Evolutionary conservation across 768 basidiomycete species (phyloP).

Genomic region (Flagelloscypha sp.): DNA sequence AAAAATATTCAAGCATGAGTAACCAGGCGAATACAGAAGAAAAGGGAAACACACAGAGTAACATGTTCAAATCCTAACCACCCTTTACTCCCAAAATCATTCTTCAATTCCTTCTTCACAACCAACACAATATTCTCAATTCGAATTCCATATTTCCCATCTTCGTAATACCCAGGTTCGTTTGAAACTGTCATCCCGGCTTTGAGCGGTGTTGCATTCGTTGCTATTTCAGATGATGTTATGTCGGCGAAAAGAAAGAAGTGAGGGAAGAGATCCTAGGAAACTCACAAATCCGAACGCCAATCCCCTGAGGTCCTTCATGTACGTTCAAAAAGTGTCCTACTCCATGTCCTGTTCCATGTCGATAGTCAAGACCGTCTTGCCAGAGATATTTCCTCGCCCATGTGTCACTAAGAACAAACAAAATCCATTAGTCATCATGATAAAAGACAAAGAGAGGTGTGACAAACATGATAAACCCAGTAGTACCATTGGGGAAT

Average conservation of each 20-base stretch:
- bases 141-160: slow-evolving; percentile 86
- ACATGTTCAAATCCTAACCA: slow-evolving; percentile 81
- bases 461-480: too few species aligned
- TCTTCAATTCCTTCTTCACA: slow-evolving; percentile 50
- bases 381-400: slow-evolving; percentile 76
- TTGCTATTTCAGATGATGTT: too few species aligned
- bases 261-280: too few species aligned
- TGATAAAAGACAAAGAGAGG: too few species aligned
- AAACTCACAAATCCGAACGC: slow-evolving; percentile 35
- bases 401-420: slow-evolving; percentile 56
- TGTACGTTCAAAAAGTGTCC: slow-evolving; percentile 94
- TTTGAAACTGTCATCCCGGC: slow-evolving; percentile 89
- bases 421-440: too few species aligned
- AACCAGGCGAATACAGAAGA: too few species aligned
- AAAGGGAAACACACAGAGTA: slow-evolving; percentile 67
- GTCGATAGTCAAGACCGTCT: slow-evolving; percentile 72
- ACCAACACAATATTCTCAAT: slow-evolving; percentile 88
- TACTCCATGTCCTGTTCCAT: slow-evolving; percentile 92
- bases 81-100: slow-evolving; percentile 77
- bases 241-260: too few species aligned
- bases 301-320: slow-evolving; percentile 65
- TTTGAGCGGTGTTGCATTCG: slow-evolving; percentile 66
- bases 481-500: slow-evolving; percentile 52
- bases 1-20: slow-evolving; percentile 1
- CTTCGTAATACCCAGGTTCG: slow-evolving; percentile 89